Conservation (phyloP, 805 yeast species). For the Candida pini region DNA sequence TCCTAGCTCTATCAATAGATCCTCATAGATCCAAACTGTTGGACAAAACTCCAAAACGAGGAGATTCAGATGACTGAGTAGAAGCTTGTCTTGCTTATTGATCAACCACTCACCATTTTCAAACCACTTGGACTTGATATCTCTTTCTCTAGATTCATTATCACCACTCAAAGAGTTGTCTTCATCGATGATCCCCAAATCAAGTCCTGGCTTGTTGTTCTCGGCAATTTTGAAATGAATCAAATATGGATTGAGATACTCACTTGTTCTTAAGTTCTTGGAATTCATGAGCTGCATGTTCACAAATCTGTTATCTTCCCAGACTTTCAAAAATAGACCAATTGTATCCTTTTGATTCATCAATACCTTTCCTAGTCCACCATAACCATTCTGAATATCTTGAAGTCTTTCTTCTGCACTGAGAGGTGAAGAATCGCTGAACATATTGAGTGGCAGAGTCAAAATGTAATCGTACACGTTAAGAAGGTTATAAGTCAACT, state of each 20-base stretch:
- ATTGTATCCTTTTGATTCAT: conserved; percentile 25
- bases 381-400: conserved; percentile 17
- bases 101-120: conserved; percentile 23
- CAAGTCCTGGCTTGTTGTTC: conserved; percentile 8
- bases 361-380: conserved; percentile 24
- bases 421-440: conserved; percentile 1
- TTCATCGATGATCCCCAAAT: conserved; percentile 2
- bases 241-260: conserved; percentile 19
- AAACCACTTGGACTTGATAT: conserved; percentile 20
- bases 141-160: conserved; percentile 1
- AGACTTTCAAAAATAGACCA: conserved; percentile 28
- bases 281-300: conserved; percentile 13
- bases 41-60: conserved; percentile 28
- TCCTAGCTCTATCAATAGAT: conserved; percentile 18
- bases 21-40: conserved; percentile 29
- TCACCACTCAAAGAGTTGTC: background rate
- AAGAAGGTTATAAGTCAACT: conserved; percentile 21
- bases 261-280: conserved; percentile 13
- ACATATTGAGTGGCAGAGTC: too few species aligned
- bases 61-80: conserved; percentile 15
- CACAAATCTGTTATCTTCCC: conserved; percentile 28
- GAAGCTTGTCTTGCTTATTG: conserved; percentile 11
- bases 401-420: conserved; percentile 3
- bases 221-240: conserved; percentile 30
- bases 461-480: conserved; percentile 5